A percentile compares a stretch with the other conserved stretches of the same genome.
These are phyloP conservation scores for Fusarium sp. DNA, from an alignment of 2,329 filamentous ascomycete genomes.

Conservation along the genomic window DNA sequence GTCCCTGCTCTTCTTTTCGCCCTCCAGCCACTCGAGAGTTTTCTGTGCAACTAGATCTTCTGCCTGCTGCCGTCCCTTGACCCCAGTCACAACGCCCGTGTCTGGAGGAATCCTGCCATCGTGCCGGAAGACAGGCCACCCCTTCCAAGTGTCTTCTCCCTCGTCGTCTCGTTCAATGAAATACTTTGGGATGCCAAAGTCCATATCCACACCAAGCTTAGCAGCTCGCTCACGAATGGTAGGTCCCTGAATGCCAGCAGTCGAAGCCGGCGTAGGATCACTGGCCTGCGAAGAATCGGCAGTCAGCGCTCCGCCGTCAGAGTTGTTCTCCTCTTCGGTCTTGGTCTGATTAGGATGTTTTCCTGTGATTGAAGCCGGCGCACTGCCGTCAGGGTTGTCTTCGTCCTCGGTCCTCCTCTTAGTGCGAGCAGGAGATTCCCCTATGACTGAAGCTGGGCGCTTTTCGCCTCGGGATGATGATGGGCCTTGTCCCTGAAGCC, in stretches of 20 bases:
- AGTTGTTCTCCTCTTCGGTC: conserved; percentile 20
- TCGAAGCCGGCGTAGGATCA: neutral
- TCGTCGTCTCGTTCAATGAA: conserved; percentile 36
- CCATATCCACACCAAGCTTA: conserved; percentile 50
- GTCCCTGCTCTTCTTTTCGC: conserved; percentile 31
- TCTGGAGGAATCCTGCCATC: conserved; percentile 46
- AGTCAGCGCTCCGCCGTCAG: conserved; percentile 14
- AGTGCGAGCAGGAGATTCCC: conserved; percentile 13
- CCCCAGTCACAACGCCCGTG: conserved; percentile 49
- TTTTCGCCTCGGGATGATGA: conserved; percentile 13
- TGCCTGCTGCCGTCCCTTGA: conserved; percentile 51
- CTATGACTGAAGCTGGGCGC: conserved; percentile 6
- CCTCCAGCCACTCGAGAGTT: conserved; percentile 53
- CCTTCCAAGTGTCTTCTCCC: conserved; percentile 50
- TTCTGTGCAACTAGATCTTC: conserved; percentile 54
- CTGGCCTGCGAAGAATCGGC: neutral
- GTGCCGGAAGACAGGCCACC: conserved; percentile 50
- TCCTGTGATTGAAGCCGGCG: conserved; percentile 3
- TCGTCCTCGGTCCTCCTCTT: conserved; percentile 32
- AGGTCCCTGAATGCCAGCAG: neutral
- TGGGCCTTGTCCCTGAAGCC: neutral
- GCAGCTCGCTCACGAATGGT: conserved; percentile 46
- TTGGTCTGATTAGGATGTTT: conserved; percentile 22
- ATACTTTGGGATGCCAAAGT: conserved; percentile 51
- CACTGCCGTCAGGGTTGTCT: conserved; percentile 16